Conservation (phyloP, 805 yeast species). For the Lipomyces chichibuensis region DNA sequence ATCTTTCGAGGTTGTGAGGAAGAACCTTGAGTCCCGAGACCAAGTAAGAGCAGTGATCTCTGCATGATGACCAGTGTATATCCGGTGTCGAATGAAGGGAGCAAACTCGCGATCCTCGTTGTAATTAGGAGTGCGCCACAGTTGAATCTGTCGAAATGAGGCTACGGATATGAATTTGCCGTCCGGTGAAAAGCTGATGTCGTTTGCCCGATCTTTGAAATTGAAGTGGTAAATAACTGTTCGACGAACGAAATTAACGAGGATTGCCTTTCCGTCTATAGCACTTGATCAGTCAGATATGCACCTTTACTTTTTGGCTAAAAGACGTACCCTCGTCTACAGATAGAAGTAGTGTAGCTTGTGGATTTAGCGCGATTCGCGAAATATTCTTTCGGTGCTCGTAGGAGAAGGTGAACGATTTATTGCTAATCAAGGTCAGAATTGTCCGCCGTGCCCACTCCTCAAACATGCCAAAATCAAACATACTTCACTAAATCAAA, state of each 20-base stretch:
- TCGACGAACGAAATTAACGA: constrained; percentile 80
- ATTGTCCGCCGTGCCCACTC: background rate
- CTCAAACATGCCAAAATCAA: background rate
- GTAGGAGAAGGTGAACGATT: constrained; percentile 85
- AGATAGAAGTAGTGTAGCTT: constrained; percentile 75
- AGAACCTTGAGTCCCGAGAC: constrained; percentile 89
- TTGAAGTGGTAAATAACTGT: constrained; percentile 92
- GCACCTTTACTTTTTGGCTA: background rate
- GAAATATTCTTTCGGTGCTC: constrained; percentile 87
- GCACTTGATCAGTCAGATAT: background rate
- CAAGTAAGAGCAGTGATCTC: constrained; percentile 79
- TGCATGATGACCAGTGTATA: constrained; percentile 89
- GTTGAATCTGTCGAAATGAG: constrained; percentile 76
- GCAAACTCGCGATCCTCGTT: constrained; percentile 90
- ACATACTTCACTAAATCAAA: constrained; percentile 68
- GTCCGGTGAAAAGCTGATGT: constrained; percentile 82
- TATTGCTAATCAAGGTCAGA: constrained; percentile 49
- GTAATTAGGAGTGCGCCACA: constrained; percentile 85
- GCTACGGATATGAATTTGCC: constrained; percentile 88
- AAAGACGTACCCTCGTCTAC: constrained; percentile 56
- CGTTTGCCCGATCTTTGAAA: constrained; percentile 76
- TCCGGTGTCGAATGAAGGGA: constrained; percentile 88
- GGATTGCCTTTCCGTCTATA: constrained; percentile 87
- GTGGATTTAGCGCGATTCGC: constrained; percentile 78
- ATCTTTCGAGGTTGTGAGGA: constrained; percentile 85